Evolutionary conservation across 345 rosid species (phyloP).

Genomic region (Citrus medica): DNA sequence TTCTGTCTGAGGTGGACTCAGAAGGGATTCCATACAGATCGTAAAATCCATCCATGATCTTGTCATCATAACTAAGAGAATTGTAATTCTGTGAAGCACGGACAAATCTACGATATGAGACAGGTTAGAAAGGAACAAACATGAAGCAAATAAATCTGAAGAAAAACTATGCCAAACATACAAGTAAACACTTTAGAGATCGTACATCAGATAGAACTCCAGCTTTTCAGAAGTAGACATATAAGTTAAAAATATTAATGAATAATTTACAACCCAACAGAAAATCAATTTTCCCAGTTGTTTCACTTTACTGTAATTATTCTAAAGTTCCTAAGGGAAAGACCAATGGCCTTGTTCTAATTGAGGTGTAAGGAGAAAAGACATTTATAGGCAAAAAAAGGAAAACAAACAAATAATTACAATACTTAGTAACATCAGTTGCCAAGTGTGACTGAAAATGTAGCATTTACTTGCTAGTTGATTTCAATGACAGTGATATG

Average conservation of each 20-base stretch:
- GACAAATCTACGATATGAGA: conserved; percentile 59
- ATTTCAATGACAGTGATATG: background rate
- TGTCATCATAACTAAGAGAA: conserved; percentile 95
- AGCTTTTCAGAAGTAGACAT: background rate
- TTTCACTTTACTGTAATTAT: background rate
- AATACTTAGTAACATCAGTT: background rate
- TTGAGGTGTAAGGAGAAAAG: background rate
- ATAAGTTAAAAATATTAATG: background rate
- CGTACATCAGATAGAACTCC: background rate
- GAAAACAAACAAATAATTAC: background rate
- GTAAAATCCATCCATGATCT: conserved; percentile 92
- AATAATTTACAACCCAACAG: background rate
- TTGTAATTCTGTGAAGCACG: conserved; percentile 81
- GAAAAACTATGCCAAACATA: conserved; percentile 3
- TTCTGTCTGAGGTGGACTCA: conserved; percentile 49
- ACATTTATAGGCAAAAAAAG: background rate
- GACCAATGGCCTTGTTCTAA: background rate
- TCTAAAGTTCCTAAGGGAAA: background rate
- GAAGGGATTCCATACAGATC: conserved; percentile 71
- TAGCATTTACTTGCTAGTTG: background rate
- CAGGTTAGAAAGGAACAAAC: conserved; percentile 46
- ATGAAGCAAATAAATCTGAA: conserved; percentile 18
- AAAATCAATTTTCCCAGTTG: background rate
- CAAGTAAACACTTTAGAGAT: background rate
- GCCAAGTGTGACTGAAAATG: background rate